Evolutionary conservation across 257 asterid genomes (phyloP), one percentile per base, ranked within the genome.

Genomic region (Solanum pinnatisectum): DNA sequence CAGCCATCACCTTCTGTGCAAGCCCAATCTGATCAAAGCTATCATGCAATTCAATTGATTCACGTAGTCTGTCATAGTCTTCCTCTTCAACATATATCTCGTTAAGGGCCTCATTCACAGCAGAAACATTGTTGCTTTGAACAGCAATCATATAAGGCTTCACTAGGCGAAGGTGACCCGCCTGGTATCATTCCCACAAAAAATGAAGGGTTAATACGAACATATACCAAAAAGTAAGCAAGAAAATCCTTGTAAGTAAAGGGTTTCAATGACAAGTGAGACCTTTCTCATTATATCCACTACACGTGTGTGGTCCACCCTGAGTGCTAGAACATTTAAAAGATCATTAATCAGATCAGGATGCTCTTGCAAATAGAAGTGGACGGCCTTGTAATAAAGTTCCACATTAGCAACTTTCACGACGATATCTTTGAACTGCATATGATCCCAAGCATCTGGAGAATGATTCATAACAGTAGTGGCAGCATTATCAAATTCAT

Each of bases 211-310:
- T 78, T 88, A 90, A 56, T 8, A 52, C 44, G 32, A 84, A 63
- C 59, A 82, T 33, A 83, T 42, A 86, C 59, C 72, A 86, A 71
- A 68, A 33, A 32, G 74, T 39, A 56, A 84, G 60, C 46, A 63
- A 83, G 82, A 35, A 10, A 42, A 79, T 83, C 40, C 39, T 63
- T 4, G 40, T 30, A 36, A 9, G 25, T 4, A 81, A 86, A 73
- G 72, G 88, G 83, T 23, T 70, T 14, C 56, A 40, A 88, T 81
- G 89, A 30, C 76, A 86, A 86, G 49, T 81, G 72, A 46, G 76
- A 97, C 99, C 99, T 96, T 97, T 91, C 98, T 93, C 98, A 96
- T 95, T 91, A 96, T 95, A 92, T 97, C 99, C 90, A 97, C 99
- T 42, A 97, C 99, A 87, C 99, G 98, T 78, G 98, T 93, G 87